Percentiles rank a stretch among this genome's conserved stretches.
phyloP scores from a whole-genome alignment of 176 grass and related monocot genomes.

The Aegilops speltoides region DNA sequence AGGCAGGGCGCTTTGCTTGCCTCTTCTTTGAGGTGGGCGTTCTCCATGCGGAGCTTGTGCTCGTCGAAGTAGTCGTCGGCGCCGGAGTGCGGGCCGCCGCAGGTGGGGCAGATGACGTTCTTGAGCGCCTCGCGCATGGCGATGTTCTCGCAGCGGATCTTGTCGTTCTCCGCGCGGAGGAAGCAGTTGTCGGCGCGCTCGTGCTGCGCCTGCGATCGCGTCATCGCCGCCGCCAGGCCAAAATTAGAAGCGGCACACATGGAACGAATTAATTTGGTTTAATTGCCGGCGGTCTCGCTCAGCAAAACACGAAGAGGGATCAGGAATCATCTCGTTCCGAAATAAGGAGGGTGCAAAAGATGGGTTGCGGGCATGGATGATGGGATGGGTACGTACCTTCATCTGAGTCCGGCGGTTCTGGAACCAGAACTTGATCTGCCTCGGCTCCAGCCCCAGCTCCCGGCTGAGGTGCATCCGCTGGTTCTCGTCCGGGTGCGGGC shows the following conservation, averaged over 20 bases:
- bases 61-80: constrained; percentile 93
- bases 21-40: constrained; percentile 87
- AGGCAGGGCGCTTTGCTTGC: constrained; percentile 12
- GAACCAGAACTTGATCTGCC: constrained; percentile 99
- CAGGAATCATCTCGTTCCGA: not conserved
- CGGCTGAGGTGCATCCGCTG: constrained; percentile 91
- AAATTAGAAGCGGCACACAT: no score
- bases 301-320: not conserved
- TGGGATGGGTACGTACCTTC: constrained; percentile 47
- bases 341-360: not conserved
- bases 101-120: constrained; percentile 85
- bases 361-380: not conserved
- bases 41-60: constrained; percentile 96
- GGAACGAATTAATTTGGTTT: no score
- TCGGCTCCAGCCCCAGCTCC: constrained; percentile 72
- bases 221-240: not conserved
- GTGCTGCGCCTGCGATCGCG: constrained; percentile 62
- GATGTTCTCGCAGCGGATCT: constrained; percentile 98
- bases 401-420: constrained; percentile 96
- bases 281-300: not conserved
- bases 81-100: constrained; percentile 59
- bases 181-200: constrained; percentile 93
- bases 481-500: constrained; percentile 96
- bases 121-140: constrained; percentile 89
- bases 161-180: constrained; percentile 92